Evolutionary conservation across 2,329 filamentous ascomycete genomes (phyloP), one percentile per base, ranked within the genome.

Genomic region (Dendrostoma leiphaemia): DNA sequence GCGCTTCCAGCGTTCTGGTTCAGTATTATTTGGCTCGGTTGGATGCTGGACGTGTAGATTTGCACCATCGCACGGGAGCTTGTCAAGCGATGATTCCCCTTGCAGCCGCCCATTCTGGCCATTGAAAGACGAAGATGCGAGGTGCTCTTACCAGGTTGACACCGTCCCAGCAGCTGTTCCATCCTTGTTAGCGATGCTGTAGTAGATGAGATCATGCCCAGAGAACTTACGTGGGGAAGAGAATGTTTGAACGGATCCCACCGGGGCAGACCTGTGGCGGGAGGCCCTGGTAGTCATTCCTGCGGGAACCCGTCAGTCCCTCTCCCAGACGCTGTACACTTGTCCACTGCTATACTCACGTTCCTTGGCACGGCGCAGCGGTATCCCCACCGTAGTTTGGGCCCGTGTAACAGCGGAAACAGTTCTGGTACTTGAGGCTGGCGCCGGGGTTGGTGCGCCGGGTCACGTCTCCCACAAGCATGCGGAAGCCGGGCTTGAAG

Each of bases 151-250:
- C 38, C 13, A 77, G 69, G 60, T 76, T 77, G 55, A 70, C 70
- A 52, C 76, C 75, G 56, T 78, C 75, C 75, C 76, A 78, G 68
- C 76, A 78, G 26, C 74, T 76, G 13, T 71, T 74, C 46, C 60
- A 60, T 1, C 44, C 56, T 8, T 83, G 64, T 64, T 83, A 80
- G 52, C 82, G 69, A 46, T 48, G 71, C 70, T 59, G 85, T 82
- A n/a, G 17, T 15, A 17, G 15, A 2, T 82, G 82, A 55, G 85
- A 60, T 60, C 72, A n/a, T 49, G 37, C 26, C 77, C 60, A 75
- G 76, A 32, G 81, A 72, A 44, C 85, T 80, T 35, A 80, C 75
- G 74, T 77, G 0, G 74, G 75, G 65, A 77, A 78, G 10, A 71
- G 69, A 41, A 77, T 71, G 58, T 76, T 77, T 38, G 72, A 70